A percentile compares a stretch with the other conserved stretches of the same genome.
Evolutionary conservation across 345 rosid genomes (phyloP).

Genomic region (Psidium friedrichsthalianum): DNA sequence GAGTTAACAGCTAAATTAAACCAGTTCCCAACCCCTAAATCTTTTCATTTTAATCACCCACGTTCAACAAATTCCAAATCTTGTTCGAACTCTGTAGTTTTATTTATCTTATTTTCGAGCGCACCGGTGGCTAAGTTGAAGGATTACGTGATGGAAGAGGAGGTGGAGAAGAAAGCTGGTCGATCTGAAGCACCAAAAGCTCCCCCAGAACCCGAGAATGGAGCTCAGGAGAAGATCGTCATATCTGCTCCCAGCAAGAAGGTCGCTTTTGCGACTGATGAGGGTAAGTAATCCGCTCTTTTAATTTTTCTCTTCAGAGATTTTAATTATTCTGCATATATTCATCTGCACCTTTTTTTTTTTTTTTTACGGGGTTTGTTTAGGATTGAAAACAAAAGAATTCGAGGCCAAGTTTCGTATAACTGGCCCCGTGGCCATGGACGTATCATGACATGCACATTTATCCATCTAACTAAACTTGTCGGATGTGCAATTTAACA

Average conservation of each 20-base stretch:
- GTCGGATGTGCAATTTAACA: background rate
- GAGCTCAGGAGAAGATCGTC: background rate
- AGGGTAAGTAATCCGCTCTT: background rate
- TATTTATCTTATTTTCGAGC: background rate
- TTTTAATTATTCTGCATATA: background rate
- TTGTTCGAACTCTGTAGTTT: background rate
- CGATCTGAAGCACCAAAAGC: background rate
- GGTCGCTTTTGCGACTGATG: background rate
- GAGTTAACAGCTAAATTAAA: background rate
- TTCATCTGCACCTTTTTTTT: background rate
- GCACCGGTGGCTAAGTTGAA: conserved; percentile 13
- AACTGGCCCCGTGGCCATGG: background rate
- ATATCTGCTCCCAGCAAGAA: background rate
- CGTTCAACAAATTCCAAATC: background rate
- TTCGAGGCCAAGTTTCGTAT: background rate
- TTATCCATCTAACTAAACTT: background rate
- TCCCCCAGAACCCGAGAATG: background rate
- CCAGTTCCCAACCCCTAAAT: background rate
- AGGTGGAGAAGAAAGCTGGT: conserved; percentile 6
- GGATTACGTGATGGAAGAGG: conserved; percentile 25
- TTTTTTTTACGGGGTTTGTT: background rate
- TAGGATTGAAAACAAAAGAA: background rate
- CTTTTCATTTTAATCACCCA: background rate
- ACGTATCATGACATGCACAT: background rate
- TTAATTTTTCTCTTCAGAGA: background rate